phyloP scores from a whole-genome alignment of 345 rosid species.

The Aegle marmelos region DNA sequence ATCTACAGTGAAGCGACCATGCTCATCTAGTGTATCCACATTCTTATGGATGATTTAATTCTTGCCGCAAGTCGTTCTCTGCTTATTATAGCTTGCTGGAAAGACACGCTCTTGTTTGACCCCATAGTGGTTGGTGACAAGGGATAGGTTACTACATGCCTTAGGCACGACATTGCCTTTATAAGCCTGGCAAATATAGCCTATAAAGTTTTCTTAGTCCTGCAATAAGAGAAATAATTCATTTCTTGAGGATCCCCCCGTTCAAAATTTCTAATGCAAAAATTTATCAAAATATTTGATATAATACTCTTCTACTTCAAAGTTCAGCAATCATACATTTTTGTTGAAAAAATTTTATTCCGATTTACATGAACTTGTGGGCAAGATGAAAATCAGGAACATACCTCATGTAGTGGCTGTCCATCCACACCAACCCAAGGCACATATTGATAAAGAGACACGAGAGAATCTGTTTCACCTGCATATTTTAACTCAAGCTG shows the following conservation, averaged over 20 bases:
- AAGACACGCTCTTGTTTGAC: constrained; percentile 13
- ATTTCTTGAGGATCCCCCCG: background rate
- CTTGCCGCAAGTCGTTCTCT: constrained; percentile 15
- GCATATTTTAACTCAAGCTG: constrained; percentile 85
- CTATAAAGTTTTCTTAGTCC: constrained; percentile 74
- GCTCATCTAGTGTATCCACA: constrained; percentile 22
- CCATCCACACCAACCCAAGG: constrained; percentile 95
- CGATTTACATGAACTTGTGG: background rate
- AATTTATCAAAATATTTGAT: background rate
- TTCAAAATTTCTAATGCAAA: background rate
- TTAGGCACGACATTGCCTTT: constrained; percentile 41
- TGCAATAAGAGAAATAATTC: constrained; percentile 17
- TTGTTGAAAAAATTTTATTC: background rate
- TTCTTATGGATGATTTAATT: constrained; percentile 20
- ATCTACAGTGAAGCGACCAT: constrained; percentile 16
- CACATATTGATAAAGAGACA: constrained; percentile 84
- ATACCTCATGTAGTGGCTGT: constrained; percentile 83
- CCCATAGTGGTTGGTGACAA: constrained; percentile 3
- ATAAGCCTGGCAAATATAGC: constrained; percentile 81
- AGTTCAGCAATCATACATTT: background rate
- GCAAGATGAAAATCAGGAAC: constrained; percentile 8
- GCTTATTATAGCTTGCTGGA: constrained; percentile 42
- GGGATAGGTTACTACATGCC: constrained; percentile 45
- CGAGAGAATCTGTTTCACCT: constrained; percentile 68
- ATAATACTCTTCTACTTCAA: background rate